Base-by-base conservation (phyloP, 768 basidiomycete genomes). In the Russula sp. region DNA sequence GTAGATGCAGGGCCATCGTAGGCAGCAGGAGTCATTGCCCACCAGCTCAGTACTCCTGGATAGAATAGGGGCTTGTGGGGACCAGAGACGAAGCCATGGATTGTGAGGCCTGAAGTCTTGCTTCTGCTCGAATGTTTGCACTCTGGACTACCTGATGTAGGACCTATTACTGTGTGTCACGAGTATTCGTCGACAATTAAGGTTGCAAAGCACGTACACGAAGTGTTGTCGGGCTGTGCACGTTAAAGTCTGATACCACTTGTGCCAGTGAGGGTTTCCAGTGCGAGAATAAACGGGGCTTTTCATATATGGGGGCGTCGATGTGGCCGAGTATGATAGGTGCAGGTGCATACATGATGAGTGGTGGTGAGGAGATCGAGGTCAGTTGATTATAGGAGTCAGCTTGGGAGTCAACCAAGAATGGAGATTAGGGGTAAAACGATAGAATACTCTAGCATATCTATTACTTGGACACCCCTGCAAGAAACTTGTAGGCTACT, bases 231-330 rank as follows among this genome's bases (percentile, higher is more conserved):
- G 24, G 26, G 13, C 8, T n/a, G 54, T 54, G 60, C 34, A 38
- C 48, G 1, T 46, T 26, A n/a, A 24, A 14, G 18, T 50, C 46
- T 24, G 52, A 49, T 46, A 42, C 2, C 13, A 32, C 60, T 46
- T 34, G 60, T 13, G 40, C 61, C 54, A 62, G 32, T 28, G 61
- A 62, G 8, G 61, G 61, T 46, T 62, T 62, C 61, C 61, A 62
- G 14, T 62, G 61, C 1, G 61, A 55, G 14, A 62, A 62, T 13
- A 62, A 49, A 49, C 61, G 61, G 34, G 61, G 61, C 54, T 48
- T 62, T 26, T 61, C 60, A 20, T 18, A 40, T 16, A 28, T 7
- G 24, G 38, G 11, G 30, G 50, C 20, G 7, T n/a, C 14, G 16
- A 44, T 24, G n/a, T 28, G 14, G 30, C 52, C 14, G 24, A 46